Evolutionary conservation across 306 rosid species (phyloP), one percentile per base, ranked within the genome.

Genomic region (Rosa chinensis): DNA sequence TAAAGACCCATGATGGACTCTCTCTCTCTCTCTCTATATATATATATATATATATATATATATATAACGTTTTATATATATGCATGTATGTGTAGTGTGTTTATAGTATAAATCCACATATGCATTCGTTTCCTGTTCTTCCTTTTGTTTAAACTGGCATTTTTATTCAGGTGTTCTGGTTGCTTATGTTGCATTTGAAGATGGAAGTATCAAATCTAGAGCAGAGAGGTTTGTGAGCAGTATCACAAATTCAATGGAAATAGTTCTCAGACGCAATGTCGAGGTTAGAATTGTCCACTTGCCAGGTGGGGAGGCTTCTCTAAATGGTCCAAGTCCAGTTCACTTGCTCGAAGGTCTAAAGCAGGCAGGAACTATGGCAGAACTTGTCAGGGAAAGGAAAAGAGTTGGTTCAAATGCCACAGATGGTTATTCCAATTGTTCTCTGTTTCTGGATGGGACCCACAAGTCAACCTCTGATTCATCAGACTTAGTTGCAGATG

Each of bases 221-320:
- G 99, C 90, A n/a, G 97, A 95, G 86, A 91, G 99, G 84, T 95
- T 93, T 83, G 77, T 87, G 80, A 95, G 97, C 84, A 95, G 99
- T 79, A 95, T 95, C 77, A 95, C 98, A 72, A 93, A 95, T 84
- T 92, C 99, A 8, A 87, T 93, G 86, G 99, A 95, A 86, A 86
- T 91, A 86, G 97, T 95, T 84, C 96, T 95, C 47, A 91, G 94
- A 81, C 87, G 90, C 80, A 93, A 90, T 75, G 93, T 93, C 63
- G 97, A 95, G 88, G 98, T 95, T 71, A 89, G 98, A 87, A 91
- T 91, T 74, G 85, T 95, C 84, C 93, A 89, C 78, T 85, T 93
- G 81, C 94, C 90, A 4, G 92, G 84, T 55, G 90, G 88, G 77
- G 97, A 84, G 86, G 86, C 86, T 78, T 81, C 86, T 21, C 66